Evolutionary conservation across 2,329 filamentous ascomycete species (phyloP), one percentile per base, ranked within the genome.

Genomic region (Aspergillus nomiae): DNA sequence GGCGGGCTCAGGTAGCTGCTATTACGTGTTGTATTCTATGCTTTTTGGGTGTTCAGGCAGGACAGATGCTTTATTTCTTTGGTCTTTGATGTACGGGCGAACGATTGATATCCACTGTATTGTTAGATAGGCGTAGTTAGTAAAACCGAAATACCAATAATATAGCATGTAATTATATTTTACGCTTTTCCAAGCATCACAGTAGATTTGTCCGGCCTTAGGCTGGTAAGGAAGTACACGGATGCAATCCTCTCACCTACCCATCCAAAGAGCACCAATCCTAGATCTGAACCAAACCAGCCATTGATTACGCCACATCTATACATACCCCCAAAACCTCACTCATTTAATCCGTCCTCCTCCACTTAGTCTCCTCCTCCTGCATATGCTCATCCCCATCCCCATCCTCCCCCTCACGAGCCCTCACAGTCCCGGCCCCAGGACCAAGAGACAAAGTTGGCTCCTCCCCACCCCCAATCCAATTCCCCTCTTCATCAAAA

Each of bases 401-500:
- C 80, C 73, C 54, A 80, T 82, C 26, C 74, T 85, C 86, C 67
- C 89, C 88, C 56, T 85, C 85, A 60, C 86, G 82, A 50, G 85
- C 83, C 62, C 85, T 83, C 30, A 88, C 88, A 1, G 87, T 89
- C 10, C 89, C 89, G 61, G 88, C 88, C 51, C 89, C 89, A 24
- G 90, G 80, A 60, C 82, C 83, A 53, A 82, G 63, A 14, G 72
- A 67, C 62, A 77, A 68, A 56, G 67, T 68, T 58, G 76, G 75
- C 58, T 73, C 72, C 59, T 86, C 74, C 68, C 80, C 63, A 74
- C 82, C 46, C 70, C 82, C 86, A 66, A 91, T 90, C 86, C 90
- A 94, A 73, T 94, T 93, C 3, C 92, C 92, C 10, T 93, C 85
- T 65, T 86, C 88, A 70, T 95, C 91, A 77, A 95, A 91, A 73